A percentile compares a stretch with the other conserved stretches of the same genome.
phyloP scores from a whole-genome alignment of 2,329 filamentous ascomycete species.

The Venturia nashicola region DNA sequence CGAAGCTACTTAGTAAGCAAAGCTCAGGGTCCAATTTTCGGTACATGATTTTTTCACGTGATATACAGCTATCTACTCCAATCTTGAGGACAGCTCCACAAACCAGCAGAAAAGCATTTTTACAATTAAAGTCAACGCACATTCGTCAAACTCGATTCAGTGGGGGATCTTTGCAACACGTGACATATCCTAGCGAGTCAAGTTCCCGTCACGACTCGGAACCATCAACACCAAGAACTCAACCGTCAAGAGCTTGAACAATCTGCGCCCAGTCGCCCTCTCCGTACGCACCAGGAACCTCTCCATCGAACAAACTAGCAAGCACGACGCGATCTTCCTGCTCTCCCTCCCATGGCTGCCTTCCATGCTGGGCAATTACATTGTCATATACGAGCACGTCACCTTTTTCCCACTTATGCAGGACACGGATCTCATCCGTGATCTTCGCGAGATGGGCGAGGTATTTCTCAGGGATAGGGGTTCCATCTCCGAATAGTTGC shows the following conservation, averaged over 20 bases:
- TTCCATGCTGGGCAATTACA: constrained; percentile 36
- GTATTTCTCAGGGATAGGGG: constrained; percentile 34
- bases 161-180: no score
- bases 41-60: no score
- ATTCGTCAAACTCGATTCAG: no score
- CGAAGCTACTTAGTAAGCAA: no score
- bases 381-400: constrained; percentile 40
- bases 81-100: no score
- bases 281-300: constrained; percentile 33
- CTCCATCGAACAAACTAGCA: constrained; percentile 36
- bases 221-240: neutral
- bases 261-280: constrained; percentile 34
- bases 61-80: no score
- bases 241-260: constrained; percentile 29
- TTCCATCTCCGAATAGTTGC: constrained; percentile 35
- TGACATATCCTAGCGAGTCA: no score
- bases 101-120: no score
- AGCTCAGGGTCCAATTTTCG: no score
- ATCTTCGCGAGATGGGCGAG: constrained; percentile 30
- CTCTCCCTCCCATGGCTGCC: constrained; percentile 36
- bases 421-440: constrained; percentile 37
- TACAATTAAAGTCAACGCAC: no score
- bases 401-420: constrained; percentile 35
- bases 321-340: constrained; percentile 34
- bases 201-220: no score